These are phyloP conservation scores for Digitaria exilis DNA, from an alignment of 202 grass and related monocot species.

Conservation along the genomic window DNA sequence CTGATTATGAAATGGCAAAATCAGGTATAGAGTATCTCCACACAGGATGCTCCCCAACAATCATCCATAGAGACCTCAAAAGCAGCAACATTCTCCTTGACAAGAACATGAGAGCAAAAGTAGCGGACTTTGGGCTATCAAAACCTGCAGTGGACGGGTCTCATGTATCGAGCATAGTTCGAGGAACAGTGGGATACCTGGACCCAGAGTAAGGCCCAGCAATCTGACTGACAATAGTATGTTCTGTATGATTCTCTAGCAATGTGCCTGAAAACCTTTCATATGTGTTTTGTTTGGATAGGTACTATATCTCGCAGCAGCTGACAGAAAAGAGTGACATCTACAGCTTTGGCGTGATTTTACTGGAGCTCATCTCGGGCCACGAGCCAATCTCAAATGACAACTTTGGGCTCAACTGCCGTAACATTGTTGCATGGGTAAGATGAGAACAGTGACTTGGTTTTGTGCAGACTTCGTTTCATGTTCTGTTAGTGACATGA, in stretches of 20 bases:
- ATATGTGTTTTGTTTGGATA: constrained; percentile 37
- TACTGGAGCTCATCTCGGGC: constrained; percentile 93
- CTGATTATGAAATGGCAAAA: constrained; percentile 15
- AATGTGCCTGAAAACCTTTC: not conserved
- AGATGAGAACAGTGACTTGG: constrained; percentile 13
- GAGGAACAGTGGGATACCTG: constrained; percentile 94
- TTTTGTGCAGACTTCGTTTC: not conserved
- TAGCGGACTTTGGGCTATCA: constrained; percentile 94
- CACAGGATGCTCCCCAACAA: too few relatives aligned
- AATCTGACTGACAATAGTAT: not conserved
- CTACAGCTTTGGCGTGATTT: constrained; percentile 95
- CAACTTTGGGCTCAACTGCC: constrained; percentile 87
- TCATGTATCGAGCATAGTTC: constrained; percentile 94
- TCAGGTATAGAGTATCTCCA: constrained; percentile 71
- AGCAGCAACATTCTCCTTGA: constrained; percentile 75
- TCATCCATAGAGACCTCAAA: too few relatives aligned
- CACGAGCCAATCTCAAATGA: constrained; percentile 93
- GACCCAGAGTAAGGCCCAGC: constrained; percentile 84
- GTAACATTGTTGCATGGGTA: constrained; percentile 97
- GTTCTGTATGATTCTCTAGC: not conserved
- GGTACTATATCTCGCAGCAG: constrained; percentile 96
- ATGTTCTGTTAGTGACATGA: not conserved
- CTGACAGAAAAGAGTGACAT: constrained; percentile 97
- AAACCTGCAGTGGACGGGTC: constrained; percentile 89
- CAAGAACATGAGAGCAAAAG: constrained; percentile 90